Conservation (phyloP, 768 basidiomycete genomes). For the Tulasnella sp. region DNA sequence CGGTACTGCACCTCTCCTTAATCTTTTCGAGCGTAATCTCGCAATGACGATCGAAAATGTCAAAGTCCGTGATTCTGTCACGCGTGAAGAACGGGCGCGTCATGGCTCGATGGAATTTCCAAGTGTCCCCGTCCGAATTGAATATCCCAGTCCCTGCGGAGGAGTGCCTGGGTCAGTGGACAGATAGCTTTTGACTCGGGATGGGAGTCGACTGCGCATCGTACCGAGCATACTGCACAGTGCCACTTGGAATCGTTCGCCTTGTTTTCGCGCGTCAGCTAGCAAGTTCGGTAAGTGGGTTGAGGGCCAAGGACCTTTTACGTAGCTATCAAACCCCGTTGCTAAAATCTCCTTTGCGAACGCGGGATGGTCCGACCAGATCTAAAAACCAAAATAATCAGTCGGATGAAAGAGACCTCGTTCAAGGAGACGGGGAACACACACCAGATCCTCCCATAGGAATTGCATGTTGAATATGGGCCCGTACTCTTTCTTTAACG, state of each 20-base stretch:
- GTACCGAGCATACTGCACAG: background rate
- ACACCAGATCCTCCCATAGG: conserved; percentile 11
- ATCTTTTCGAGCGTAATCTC: conserved; percentile 35
- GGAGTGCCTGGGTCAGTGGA: background rate
- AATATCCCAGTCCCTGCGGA: conserved; percentile 48
- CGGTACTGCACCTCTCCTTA: conserved; percentile 32
- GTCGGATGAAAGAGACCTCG: background rate
- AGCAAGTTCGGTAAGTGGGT: background rate
- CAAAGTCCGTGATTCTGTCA: conserved; percentile 50
- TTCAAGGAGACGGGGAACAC: background rate
- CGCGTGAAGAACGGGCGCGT: conserved; percentile 59
- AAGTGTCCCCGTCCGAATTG: conserved; percentile 39
- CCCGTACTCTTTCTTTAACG: conserved; percentile 24
- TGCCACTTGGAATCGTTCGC: background rate
- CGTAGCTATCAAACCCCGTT: conserved; percentile 47
- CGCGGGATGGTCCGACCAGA: conserved; percentile 29
- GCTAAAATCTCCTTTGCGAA: conserved; percentile 44
- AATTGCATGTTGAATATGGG: conserved; percentile 16
- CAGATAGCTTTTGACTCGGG: background rate
- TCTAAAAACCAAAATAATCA: conserved; percentile 22
- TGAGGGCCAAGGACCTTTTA: conserved; percentile 34
- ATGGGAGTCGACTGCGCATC: background rate
- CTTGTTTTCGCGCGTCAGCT: background rate
- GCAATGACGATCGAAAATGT: conserved; percentile 46
- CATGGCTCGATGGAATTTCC: conserved; percentile 66